These are phyloP conservation scores for Saccharomycopsis sp. DNA, from an alignment of 805 yeast species.

Conservation along the genomic window DNA sequence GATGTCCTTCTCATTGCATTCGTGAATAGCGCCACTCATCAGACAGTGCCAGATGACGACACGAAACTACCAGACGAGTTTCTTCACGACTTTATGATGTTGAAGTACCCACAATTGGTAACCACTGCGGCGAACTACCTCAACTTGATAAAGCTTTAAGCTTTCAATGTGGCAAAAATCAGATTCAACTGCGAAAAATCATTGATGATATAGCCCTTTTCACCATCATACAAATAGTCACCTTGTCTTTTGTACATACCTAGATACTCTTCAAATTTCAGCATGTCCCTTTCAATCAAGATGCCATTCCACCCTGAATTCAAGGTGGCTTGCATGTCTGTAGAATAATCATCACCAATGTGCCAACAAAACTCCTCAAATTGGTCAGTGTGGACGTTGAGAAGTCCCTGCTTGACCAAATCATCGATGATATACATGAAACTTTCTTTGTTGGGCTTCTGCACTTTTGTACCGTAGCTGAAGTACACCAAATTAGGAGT, in stretches of 20 bases:
- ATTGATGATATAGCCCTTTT: constrained; percentile 2
- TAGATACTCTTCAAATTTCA: no score
- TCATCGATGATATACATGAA: constrained; percentile 34
- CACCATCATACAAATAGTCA: constrained; percentile 4
- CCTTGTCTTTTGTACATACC: neutral
- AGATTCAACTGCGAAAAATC: constrained; percentile 4
- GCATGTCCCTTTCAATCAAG: no score
- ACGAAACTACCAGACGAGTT: constrained; percentile 40
- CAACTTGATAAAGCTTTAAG: neutral
- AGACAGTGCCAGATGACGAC: no score
- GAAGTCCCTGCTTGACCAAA: constrained; percentile 23
- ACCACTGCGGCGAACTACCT: neutral
- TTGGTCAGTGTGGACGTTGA: constrained; percentile 17
- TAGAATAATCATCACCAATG: constrained; percentile 51
- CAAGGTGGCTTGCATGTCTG: constrained; percentile 45
- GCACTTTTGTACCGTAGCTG: constrained; percentile 46
- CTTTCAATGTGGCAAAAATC: neutral
- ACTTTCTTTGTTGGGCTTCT: constrained; percentile 45
- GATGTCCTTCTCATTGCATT: constrained; percentile 36
- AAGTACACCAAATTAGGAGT: constrained; percentile 33
- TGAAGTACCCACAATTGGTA: constrained; percentile 28
- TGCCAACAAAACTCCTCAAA: constrained; percentile 42
- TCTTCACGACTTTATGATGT: constrained; percentile 29
- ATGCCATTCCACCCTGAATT: constrained; percentile 57
- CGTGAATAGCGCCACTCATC: constrained; percentile 27